Conservation (phyloP, 78 protist genomes). For the Mantamonas sphyraenae region DNA sequence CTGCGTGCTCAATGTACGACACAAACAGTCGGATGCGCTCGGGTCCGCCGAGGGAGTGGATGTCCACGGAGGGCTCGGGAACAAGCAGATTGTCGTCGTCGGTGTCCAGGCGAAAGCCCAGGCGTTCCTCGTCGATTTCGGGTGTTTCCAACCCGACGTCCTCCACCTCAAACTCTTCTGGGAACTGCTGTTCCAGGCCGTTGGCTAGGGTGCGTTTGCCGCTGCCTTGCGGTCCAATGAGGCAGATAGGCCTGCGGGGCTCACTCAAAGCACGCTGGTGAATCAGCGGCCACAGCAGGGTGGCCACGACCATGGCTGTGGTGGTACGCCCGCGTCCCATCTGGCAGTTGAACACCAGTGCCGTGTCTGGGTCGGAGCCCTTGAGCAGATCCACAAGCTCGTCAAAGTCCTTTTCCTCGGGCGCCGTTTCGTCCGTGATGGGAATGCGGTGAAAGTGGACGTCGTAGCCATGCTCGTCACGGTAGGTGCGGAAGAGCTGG, state of each 20-base stretch:
- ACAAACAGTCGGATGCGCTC: too few species aligned
- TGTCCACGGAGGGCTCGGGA: too few species aligned
- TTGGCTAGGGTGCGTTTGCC: too few species aligned
- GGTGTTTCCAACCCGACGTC: too few species aligned
- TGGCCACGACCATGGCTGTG: constrained; percentile 5
- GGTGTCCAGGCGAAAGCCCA: too few species aligned
- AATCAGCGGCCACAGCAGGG: background rate
- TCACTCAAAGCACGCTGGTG: background rate
- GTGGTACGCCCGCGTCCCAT: constrained; percentile 32
- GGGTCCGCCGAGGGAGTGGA: too few species aligned
- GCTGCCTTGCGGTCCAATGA: background rate
- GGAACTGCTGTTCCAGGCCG: background rate
- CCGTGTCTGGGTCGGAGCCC: background rate
- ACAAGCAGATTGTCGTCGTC: too few species aligned
- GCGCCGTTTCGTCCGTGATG: constrained; percentile 23
- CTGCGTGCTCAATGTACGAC: too few species aligned
- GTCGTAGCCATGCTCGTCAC: background rate
- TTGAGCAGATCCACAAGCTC: background rate
- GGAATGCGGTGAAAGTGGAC: constrained; percentile 9
- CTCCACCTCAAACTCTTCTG: too few species aligned
- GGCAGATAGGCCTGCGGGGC: background rate
- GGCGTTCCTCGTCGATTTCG: too few species aligned
- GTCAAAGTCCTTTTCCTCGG: constrained; percentile 19
- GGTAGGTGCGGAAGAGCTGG: background rate
- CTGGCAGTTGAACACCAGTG: constrained; percentile 21